Evolutionary conservation across 2,329 filamentous ascomycete species (phyloP).

Genomic region (Elsinoe arachidis): DNA sequence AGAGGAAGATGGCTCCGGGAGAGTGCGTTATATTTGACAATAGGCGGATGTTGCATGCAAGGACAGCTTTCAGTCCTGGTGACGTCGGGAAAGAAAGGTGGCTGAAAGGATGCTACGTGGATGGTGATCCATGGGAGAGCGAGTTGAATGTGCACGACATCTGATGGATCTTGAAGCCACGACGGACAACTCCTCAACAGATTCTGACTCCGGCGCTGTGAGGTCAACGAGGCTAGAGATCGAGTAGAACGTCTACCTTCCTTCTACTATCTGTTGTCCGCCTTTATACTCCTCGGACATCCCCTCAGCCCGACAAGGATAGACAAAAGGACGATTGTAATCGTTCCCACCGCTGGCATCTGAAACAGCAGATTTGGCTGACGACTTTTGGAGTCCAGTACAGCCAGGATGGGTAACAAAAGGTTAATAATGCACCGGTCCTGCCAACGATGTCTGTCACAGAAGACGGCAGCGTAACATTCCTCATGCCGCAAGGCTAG

Average conservation of each 20-base stretch:
- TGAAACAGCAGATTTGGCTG: no score
- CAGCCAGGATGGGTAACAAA: background rate
- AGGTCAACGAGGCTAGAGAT: background rate
- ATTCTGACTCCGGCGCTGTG: no score
- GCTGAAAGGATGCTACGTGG: slow-evolving; percentile 79
- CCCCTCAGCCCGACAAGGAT: background rate
- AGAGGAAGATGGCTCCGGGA: slow-evolving; percentile 66
- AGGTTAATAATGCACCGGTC: background rate
- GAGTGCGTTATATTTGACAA: slow-evolving; percentile 96
- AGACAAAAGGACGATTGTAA: background rate
- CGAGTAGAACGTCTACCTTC: no score
- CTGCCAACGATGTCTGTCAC: slow-evolving; percentile 1
- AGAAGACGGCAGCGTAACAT: background rate
- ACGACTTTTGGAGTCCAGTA: background rate
- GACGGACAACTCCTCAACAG: no score
- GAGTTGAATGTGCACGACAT: slow-evolving; percentile 19
- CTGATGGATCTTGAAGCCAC: background rate
- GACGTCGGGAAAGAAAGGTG: slow-evolving; percentile 59
- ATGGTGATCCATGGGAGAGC: slow-evolving; percentile 51
- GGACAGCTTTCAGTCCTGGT: slow-evolving; percentile 61
- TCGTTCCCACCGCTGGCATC: no score
- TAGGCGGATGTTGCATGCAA: slow-evolving; percentile 71
- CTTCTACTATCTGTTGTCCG: no score
- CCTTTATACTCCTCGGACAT: no score
- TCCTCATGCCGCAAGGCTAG: background rate